Conservation (phyloP, 1,284 basidiomycete genomes). For the Rhodotorula sp. region DNA sequence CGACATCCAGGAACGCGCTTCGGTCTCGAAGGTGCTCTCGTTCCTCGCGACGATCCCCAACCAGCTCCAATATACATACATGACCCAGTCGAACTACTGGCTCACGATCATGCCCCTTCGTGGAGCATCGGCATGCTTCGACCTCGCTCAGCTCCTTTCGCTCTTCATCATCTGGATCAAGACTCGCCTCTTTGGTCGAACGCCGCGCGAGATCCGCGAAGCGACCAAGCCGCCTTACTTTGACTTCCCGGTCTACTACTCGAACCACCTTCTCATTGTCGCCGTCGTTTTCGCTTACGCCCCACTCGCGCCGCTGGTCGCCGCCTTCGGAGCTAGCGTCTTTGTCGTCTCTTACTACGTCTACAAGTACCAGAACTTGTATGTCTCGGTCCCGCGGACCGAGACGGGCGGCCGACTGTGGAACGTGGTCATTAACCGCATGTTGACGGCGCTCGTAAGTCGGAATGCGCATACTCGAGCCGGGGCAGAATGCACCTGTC, state of each 20-base stretch:
- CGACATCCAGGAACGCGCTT: conserved; percentile 22
- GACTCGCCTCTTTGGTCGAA: conserved; percentile 85
- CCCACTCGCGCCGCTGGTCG: conserved; percentile 82
- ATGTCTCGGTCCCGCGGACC: conserved; percentile 79
- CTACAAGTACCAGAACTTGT: conserved; percentile 92
- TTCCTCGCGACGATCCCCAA: conserved; percentile 42
- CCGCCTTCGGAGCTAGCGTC: conserved; percentile 62
- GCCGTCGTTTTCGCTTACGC: conserved; percentile 86
- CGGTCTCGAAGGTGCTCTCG: conserved; percentile 21
- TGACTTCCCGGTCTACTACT: conserved; percentile 79
- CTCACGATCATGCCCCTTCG: conserved; percentile 92
- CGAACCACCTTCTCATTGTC: conserved; percentile 72
- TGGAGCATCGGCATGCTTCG: conserved; percentile 89
- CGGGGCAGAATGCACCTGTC: conserved; percentile 51
- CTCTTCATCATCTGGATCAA: conserved; percentile 81
- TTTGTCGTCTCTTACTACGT: conserved; percentile 63
- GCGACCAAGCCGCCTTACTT: conserved; percentile 94
- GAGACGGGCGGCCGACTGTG: conserved; percentile 88
- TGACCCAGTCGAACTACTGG: conserved; percentile 75
- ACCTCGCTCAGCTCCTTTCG: conserved; percentile 92
- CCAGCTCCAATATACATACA: conserved; percentile 44
- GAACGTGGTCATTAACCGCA: conserved; percentile 85
- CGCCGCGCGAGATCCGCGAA: conserved; percentile 90
- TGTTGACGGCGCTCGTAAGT: conserved; percentile 64
- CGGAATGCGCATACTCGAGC: conserved; percentile 55